These are phyloP conservation scores for Talaromyces atroroseus DNA, from an alignment of 2,329 filamentous ascomycete genomes.

Conservation along the genomic window DNA sequence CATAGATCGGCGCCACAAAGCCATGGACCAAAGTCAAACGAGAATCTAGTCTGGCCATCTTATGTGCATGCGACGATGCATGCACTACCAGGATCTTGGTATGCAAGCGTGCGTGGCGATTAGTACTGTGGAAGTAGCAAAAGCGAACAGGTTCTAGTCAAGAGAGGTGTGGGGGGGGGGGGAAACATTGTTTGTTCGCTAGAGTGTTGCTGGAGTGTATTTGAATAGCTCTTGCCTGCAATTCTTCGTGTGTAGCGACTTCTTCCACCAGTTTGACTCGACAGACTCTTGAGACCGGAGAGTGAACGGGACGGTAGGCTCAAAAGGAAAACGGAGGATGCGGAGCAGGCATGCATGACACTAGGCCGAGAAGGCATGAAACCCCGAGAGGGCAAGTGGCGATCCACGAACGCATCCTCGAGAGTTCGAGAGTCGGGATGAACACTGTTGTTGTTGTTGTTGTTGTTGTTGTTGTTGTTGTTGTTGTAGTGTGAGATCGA, in stretches of 20 bases:
- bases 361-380: background rate
- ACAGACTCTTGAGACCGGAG: background rate
- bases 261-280: too few relatives aligned
- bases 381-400: background rate
- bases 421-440: too few relatives aligned
- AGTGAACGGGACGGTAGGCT: background rate
- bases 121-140: background rate
- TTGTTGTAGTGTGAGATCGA: constrained; percentile 2
- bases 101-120: background rate
- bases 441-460: too few relatives aligned
- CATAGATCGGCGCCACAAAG: constrained; percentile 5
- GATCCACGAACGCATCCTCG: background rate
- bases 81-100: background rate
- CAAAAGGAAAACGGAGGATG: background rate
- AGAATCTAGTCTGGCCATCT: background rate
- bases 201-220: too few relatives aligned
- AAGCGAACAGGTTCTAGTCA: background rate
- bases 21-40: background rate
- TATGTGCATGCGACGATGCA: background rate
- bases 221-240: too few relatives aligned
- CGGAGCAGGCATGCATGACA: background rate
- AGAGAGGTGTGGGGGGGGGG: too few relatives aligned
- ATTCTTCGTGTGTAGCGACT: too few relatives aligned
- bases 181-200: too few relatives aligned
- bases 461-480: too few relatives aligned